Evolutionary conservation across 169 alveolate species (phyloP).

Genomic region (Theileria parva): DNA sequence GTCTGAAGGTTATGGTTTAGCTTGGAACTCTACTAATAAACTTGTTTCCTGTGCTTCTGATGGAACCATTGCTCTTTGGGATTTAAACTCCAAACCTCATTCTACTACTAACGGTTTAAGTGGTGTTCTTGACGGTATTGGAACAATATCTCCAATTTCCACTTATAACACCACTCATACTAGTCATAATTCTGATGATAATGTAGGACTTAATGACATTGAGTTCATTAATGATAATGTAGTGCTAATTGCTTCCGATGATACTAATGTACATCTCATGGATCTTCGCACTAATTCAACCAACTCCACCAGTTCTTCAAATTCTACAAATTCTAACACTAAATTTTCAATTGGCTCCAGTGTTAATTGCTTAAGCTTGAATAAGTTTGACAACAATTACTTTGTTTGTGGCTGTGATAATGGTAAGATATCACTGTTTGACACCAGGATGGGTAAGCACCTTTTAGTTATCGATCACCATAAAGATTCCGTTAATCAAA

Average conservation of each 20-base stretch:
- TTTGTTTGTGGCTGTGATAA: constrained; percentile 63
- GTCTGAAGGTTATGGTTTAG: constrained; percentile 89
- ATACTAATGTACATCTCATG: constrained; percentile 1
- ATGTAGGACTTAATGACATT: constrained; percentile 19
- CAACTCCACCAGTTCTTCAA: background rate
- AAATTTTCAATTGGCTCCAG: constrained; percentile 31
- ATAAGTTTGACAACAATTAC: constrained; percentile 52
- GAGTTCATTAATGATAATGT: constrained; percentile 11
- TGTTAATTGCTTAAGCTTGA: constrained; percentile 65
- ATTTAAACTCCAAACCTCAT: constrained; percentile 72
- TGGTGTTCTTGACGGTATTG: constrained; percentile 58
- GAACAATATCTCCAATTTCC: constrained; percentile 35
- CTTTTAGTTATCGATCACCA: constrained; percentile 64
- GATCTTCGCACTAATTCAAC: background rate
- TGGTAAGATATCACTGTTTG: constrained; percentile 72
- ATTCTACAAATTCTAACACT: constrained; percentile 11
- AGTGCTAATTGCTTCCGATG: constrained; percentile 21
- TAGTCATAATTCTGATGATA: background rate
- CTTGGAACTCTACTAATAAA: constrained; percentile 80
- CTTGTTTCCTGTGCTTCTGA: constrained; percentile 91
- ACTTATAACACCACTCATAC: constrained; percentile 16
- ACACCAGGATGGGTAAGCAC: constrained; percentile 54
- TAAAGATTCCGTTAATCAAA: constrained; percentile 68
- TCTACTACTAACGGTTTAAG: constrained; percentile 6
- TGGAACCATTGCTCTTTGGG: constrained; percentile 87